Evolutionary conservation across 1,284 basidiomycete genomes (phyloP).

Genomic region (Fistulina hepatica): DNA sequence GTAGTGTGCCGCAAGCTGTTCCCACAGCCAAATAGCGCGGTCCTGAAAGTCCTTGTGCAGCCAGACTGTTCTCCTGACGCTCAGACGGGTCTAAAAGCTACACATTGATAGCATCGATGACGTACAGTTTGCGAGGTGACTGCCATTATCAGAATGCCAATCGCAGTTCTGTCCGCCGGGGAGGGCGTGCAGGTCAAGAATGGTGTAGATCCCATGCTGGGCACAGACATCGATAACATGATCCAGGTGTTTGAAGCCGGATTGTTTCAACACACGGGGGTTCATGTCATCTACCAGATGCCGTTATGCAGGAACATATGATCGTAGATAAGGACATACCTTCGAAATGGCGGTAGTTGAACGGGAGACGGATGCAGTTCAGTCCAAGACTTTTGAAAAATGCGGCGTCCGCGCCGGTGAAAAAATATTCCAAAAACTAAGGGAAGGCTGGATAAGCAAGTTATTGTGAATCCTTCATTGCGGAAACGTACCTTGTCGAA

Average conservation of each 20-base stretch:
- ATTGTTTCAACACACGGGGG: conserved; percentile 40
- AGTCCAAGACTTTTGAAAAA: conserved; percentile 52
- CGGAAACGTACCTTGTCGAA: conserved; percentile 28
- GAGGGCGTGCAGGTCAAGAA: conserved; percentile 44
- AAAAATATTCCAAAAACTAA: conserved; percentile 57
- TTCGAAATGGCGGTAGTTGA: conserved; percentile 54
- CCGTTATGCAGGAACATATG: not conserved
- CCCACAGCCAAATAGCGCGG: conserved; percentile 52
- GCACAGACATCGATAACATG: conserved; percentile 42
- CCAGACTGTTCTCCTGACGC: conserved; percentile 32
- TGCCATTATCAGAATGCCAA: conserved; percentile 44
- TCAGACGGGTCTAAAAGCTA: not conserved
- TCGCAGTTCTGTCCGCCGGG: conserved; percentile 45
- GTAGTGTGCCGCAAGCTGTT: conserved; percentile 49
- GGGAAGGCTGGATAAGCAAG: not conserved
- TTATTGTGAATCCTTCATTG: not conserved
- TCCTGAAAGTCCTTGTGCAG: conserved; percentile 63
- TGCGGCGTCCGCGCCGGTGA: conserved; percentile 44
- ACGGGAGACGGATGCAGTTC: conserved; percentile 50
- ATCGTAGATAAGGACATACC: conserved; percentile 16
- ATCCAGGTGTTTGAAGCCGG: conserved; percentile 48
- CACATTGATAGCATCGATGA: not conserved
- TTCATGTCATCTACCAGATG: conserved; percentile 38
- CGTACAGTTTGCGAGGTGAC: conserved; percentile 40
- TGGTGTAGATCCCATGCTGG: conserved; percentile 44